Evolutionary conservation across 2,329 filamentous ascomycete genomes (phyloP), one percentile per base, ranked within the genome.

Genomic region (Lachnellula suecica): DNA sequence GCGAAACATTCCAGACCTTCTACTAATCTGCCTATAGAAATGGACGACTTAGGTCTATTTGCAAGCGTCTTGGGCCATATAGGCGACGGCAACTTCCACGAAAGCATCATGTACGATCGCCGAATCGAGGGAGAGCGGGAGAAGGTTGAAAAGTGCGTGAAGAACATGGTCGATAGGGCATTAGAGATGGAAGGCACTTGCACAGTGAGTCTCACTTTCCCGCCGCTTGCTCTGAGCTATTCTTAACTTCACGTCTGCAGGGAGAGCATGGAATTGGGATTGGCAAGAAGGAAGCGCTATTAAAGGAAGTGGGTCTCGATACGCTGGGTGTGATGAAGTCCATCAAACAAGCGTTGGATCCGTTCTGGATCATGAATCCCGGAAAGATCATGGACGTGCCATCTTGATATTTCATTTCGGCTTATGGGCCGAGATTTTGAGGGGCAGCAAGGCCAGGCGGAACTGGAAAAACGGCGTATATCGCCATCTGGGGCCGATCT

Each of bases 101-200:
- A 92, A 68, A 89, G 87, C 66, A 94, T 97, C 71, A 87, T 97
- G 72, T 97, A 96, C 69, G 83, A 94, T 70, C 81, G 81, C 23
- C 79, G 76, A 22, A 77, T 91, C 50, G 78, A 82, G 3, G 82
- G 77, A 23, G 88, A 96, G 71, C 81, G 81, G 51, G 85, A 79
- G 38, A 88, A 87, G 60, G 90, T 94, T 1, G 89, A 94, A 67
- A 79, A 78, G 49, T 91, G 89, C 58, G 90, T 97, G 43, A 85
- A 92, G 66, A 87, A 91, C 62, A 96, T 97, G 91, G 90, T 96
- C 19, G 81, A 88, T 60, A 82, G 90, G n/a, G 92, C 91, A 2
- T 71, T 97, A 22, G 89, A 93, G 59, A 96, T 97, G 91, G 92
- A 96, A 54, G 91, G 92, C 1, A 96, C 91, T 5, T 94, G 89